Evolutionary conservation across 805 yeast genomes (phyloP), one percentile per base, ranked within the genome.

Genomic region (Kurtzmaniella cleridarum): DNA sequence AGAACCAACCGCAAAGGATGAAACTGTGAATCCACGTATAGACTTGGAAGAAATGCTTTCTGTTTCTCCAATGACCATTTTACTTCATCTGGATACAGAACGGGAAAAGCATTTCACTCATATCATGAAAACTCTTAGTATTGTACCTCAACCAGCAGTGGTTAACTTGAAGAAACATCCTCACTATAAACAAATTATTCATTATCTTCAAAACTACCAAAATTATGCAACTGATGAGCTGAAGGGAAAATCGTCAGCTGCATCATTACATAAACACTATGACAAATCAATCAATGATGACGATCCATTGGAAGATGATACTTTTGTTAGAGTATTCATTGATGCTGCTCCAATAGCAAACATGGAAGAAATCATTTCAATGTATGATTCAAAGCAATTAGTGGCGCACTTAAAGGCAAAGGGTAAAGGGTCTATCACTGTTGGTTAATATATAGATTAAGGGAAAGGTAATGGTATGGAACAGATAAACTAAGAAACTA

Each of bases 31-130:
- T 29, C 46, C 59, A 11, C 49, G 49, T 30, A 35, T 37, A 10
- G 65, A 59, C 26, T 56, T 62, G 39, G 52, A 55, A 30, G 66
- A 62, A 33, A 64, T 64, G 4, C 50, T 61, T n/a, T 53, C 60
- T 6, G 46, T 64, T 4, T 47, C 57, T 14, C 59, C 66, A 3
- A 47, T 61, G 12, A 54, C 48, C 13, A 41, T 62, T 2, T 32
- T 64, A 3, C 43, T 62, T 23, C 45, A 54, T 35, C 39, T 34
- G n/a, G 41, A 40, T 3, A 32, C 36, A 13, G 37, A 3, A 20
- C 35, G 40, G 28, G 40, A 49, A 38, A 42, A 44, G 40, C 40
- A 48, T 38, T 41, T 45, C 38, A 48, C 48, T 3, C 52, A 47
- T 30, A 49, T 46, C 8, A 46, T 63, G 13, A 24, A 41, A 15